phyloP scores from a whole-genome alignment of 2,329 filamentous ascomycete species.

The Dactylellina sp. region DNA sequence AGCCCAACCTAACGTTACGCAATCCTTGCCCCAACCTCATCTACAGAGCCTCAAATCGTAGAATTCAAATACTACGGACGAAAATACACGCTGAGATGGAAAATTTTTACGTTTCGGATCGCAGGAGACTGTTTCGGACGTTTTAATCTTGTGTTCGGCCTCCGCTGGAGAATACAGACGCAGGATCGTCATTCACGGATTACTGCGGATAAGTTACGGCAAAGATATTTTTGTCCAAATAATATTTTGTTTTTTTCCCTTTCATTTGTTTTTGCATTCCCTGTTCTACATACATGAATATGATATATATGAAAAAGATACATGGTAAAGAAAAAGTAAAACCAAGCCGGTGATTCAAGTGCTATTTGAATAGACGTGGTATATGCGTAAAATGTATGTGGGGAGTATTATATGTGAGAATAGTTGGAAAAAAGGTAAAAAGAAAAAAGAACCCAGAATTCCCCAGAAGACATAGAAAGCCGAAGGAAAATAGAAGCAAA shows the following conservation, averaged over 20 bases:
- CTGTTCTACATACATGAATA: slow-evolving; percentile 51
- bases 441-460: slow-evolving; percentile 4
- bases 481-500: slow-evolving; percentile 9
- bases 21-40: slow-evolving; percentile 38
- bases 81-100: background rate
- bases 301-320: slow-evolving; percentile 29
- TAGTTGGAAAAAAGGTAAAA: slow-evolving; percentile 9
- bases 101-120: slow-evolving; percentile 14
- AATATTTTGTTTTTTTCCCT: slow-evolving; percentile 6
- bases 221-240: slow-evolving; percentile 2
- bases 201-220: background rate
- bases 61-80: slow-evolving; percentile 33
- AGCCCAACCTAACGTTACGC: slow-evolving; percentile 48
- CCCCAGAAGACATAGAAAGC: slow-evolving; percentile 16
- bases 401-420: slow-evolving; percentile 18
- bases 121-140: no score
- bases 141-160: background rate
- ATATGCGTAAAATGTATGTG: background rate
- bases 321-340: slow-evolving; percentile 30
- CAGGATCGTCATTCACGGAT: background rate
- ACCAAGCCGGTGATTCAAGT: slow-evolving; percentile 6
- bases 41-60: slow-evolving; percentile 43
- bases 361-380: background rate
- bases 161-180: background rate
- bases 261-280: slow-evolving; percentile 22